Evolutionary conservation across 73 alveolate species (phyloP).

Genomic region (Paramecium pentaurelia): DNA sequence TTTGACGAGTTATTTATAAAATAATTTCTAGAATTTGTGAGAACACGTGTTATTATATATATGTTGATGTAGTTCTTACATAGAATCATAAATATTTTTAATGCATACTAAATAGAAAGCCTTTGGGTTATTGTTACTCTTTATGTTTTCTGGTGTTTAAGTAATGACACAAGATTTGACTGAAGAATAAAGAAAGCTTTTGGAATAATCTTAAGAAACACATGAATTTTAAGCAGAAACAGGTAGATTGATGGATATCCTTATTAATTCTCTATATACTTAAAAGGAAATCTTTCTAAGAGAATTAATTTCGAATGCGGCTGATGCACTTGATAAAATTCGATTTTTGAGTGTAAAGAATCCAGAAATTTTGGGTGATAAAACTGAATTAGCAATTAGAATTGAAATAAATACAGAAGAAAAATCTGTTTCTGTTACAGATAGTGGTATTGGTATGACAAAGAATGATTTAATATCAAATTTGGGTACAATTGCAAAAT

Average conservation of each 20-base stretch:
- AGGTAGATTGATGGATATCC: conserved; percentile 97
- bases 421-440: conserved; percentile 92
- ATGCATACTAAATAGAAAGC: not conserved
- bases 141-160: not conserved
- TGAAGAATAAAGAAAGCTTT: conserved; percentile 7
- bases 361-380: conserved; percentile 85
- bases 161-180: conserved; percentile 40
- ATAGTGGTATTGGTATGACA: conserved; percentile 99
- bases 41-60: conserved; percentile 12
- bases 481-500: conserved; percentile 98
- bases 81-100: not conserved
- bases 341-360: conserved; percentile 90
- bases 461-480: conserved; percentile 96
- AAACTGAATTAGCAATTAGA: conserved; percentile 86
- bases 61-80: not conserved
- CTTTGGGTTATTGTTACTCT: not conserved
- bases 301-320: conserved; percentile 98
- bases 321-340: conserved; percentile 99
- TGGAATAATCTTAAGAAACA: conserved; percentile 52
- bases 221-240: conserved; percentile 96
- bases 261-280: conserved; percentile 97
- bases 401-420: conserved; percentile 93
- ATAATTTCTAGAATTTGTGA: not conserved
- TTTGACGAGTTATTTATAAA: not conserved
- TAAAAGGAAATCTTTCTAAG: conserved; percentile 97